Percentiles rank a stretch among this genome's conserved stretches.
phyloP scores from a whole-genome alignment of 2,329 filamentous ascomycete genomes.

The Epichloe uncinata region DNA sequence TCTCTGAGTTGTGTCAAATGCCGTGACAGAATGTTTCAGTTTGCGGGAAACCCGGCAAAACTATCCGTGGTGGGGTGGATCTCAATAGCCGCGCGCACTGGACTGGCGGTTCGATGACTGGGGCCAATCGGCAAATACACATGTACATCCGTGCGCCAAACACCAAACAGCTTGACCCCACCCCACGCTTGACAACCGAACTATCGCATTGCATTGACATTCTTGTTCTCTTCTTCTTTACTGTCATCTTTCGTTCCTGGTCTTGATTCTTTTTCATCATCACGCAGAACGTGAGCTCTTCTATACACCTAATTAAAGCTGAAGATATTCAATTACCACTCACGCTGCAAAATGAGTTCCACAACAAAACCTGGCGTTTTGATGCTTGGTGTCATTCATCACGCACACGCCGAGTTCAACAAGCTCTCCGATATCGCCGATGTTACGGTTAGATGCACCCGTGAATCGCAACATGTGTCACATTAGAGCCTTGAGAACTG shows the following conservation, averaged over 20 bases:
- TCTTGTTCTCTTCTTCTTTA: neutral
- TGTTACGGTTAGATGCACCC: constrained; percentile 5
- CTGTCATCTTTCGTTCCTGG: neutral
- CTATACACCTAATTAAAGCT: too few species aligned
- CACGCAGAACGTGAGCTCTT: too few species aligned
- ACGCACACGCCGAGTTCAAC: constrained; percentile 9
- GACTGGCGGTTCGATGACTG: neutral
- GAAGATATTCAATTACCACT: too few species aligned
- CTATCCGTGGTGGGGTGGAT: neutral
- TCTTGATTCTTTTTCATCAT: too few species aligned
- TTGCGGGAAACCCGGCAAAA: constrained; percentile 4
- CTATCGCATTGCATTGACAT: neutral
- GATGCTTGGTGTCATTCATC: constrained; percentile 10
- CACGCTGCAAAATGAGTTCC: neutral
- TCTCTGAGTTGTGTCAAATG: constrained; percentile 7
- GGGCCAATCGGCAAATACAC: neutral
- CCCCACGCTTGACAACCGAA: neutral
- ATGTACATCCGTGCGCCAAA: neutral
- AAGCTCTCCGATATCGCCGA: constrained; percentile 8
- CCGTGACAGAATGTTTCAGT: constrained; percentile 1
- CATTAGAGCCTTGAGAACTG: neutral
- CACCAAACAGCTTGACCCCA: neutral
- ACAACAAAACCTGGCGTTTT: constrained; percentile 7
- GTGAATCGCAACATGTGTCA: neutral
- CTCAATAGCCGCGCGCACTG: constrained; percentile 6